Evolutionary conservation across 148 eudicot genomes (phyloP).

Genomic region (Rhododendron kiyosumense): DNA sequence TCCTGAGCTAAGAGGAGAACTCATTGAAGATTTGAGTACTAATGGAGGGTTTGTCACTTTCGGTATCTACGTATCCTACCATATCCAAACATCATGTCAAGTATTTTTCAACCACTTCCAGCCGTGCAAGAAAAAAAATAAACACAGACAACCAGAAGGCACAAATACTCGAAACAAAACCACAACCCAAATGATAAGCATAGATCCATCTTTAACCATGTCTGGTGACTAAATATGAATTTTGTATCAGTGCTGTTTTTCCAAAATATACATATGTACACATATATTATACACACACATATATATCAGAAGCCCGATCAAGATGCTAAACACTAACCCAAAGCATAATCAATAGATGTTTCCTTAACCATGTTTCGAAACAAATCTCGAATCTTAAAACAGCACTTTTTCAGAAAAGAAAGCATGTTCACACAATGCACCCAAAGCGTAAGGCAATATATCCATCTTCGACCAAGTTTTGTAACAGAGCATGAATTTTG

Average conservation of each 20-base stretch:
- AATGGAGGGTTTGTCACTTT: conserved; percentile 91
- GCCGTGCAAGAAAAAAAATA: neutral
- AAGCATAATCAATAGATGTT: neutral
- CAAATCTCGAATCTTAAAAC: neutral
- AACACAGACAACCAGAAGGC: neutral
- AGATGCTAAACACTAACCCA: neutral
- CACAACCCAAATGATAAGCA: neutral
- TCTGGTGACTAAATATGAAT: neutral
- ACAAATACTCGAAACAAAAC: neutral
- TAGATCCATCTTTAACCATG: neutral
- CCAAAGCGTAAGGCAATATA: neutral
- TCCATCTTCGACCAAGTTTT: neutral
- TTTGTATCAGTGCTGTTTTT: neutral
- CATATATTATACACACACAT: no score
- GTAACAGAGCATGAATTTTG: neutral
- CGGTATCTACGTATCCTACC: conserved; percentile 35
- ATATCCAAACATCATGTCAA: neutral
- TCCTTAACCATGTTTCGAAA: neutral
- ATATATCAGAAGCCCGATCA: no score
- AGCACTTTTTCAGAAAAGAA: neutral
- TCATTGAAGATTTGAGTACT: conserved; percentile 69
- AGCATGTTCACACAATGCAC: neutral
- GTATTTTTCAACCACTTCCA: neutral
- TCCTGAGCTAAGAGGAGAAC: conserved; percentile 74
- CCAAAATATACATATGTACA: no score